Base-by-base conservation (phyloP, 306 rosid genomes). In the Quercus alba region DNA sequence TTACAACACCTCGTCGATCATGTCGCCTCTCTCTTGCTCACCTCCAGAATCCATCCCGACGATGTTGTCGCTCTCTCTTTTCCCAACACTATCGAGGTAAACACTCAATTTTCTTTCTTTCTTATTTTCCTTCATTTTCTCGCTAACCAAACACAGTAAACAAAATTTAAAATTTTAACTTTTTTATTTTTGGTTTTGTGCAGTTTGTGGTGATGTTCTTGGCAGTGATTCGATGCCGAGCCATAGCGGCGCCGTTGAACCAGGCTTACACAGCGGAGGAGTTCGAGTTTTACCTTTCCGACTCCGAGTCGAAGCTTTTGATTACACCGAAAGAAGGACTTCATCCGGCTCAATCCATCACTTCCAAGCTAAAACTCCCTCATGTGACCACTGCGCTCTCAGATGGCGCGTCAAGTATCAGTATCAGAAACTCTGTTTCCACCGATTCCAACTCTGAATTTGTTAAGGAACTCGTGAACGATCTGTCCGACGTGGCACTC, bases 1-100 rank as follows among this genome's bases (percentile, higher is more conserved):
- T 88, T 95, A 73, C 79, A 78, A 0, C 73, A 83, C 19, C 78
- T 91, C 3, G 79, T 86, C 28, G 99, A 93, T 4, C 73, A 80
- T 33, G 88, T 98, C 30, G 99, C 99, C 15, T 64, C 89, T 20
- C 87, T 72, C 2, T 35, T 95, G 7, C 17, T 87, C 78, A 81
- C 89, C 56, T 62, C 88, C 56, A 98, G 97, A 0, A 70, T 95
- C 85, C 71, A 76, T 6, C 78, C 88, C 38, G 89, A 87, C 68
- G 94, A 95, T 46, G 94, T 90, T 67, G 90, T 95, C 63, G 97
- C 97, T n/a, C 99, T 95, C 74, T 90, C 98, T 74, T 95, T 93
- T 81, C 92, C 93, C 31, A 95, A 95, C 78, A 74, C 91, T 78
- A 75, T 93, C 73, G 99, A 91, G 95, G 98, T 93, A 14, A 19